Conservation (phyloP, 768 basidiomycete species). For the Cyclocybe aegerita region DNA sequence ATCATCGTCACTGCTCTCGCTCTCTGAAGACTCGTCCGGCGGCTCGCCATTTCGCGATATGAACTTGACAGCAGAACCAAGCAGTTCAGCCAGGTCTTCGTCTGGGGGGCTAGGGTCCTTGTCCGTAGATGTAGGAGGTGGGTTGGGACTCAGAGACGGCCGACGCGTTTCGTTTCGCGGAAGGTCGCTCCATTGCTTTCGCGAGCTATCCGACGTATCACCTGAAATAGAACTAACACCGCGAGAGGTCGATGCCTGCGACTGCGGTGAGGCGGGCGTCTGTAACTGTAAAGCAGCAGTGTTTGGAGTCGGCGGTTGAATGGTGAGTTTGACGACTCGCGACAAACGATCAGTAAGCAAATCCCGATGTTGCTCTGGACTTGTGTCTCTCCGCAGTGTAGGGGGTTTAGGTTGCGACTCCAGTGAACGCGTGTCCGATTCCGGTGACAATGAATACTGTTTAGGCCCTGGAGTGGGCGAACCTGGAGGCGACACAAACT, state of each 20-base stretch:
- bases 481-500: constrained; percentile 35
- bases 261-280: background rate
- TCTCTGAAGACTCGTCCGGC: constrained; percentile 25
- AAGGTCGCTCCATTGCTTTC: constrained; percentile 1
- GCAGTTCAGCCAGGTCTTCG: constrained; percentile 38
- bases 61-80: constrained; percentile 43
- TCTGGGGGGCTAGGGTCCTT: constrained; percentile 33
- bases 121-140: background rate
- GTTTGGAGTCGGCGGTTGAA: background rate
- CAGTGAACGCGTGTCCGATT: background rate
- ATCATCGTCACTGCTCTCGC: constrained; percentile 23
- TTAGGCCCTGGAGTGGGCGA: constrained; percentile 27
- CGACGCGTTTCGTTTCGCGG: background rate
- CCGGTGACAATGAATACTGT: constrained; percentile 2
- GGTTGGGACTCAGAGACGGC: no score
- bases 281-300: background rate
- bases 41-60: constrained; percentile 37
- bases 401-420: background rate
- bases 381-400: constrained; percentile 12
- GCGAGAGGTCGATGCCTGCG: constrained; percentile 3
- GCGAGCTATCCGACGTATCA: constrained; percentile 10
- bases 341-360: constrained; percentile 42
- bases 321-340: constrained; percentile 33
- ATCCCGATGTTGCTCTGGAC: constrained; percentile 31
- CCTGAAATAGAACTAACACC: constrained; percentile 8